These are phyloP conservation scores for Nyssa sinensis DNA, from an alignment of 148 eudicot genomes.

Conservation along the genomic window DNA sequence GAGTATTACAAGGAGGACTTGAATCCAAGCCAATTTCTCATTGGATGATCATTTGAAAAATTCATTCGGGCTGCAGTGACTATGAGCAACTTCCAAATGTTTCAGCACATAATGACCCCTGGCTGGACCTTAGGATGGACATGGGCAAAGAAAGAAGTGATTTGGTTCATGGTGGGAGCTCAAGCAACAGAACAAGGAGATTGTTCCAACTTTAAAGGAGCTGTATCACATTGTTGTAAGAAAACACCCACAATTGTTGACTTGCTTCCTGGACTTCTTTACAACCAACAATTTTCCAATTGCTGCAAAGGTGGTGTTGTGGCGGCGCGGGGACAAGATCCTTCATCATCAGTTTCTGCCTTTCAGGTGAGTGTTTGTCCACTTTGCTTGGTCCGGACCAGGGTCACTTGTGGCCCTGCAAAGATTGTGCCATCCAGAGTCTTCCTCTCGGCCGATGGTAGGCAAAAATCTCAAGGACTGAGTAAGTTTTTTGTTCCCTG, in stretches of 20 bases:
- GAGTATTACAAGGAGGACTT: background rate
- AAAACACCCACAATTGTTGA: constrained; percentile 78
- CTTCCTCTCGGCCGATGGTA: constrained; percentile 52
- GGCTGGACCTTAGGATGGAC: constrained; percentile 93
- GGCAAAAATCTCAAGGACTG: constrained; percentile 75
- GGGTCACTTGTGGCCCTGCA: constrained; percentile 97
- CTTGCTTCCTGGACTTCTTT: constrained; percentile 71
- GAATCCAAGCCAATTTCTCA: too few relatives aligned
- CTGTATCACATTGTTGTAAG: constrained; percentile 80
- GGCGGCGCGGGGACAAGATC: constrained; percentile 81
- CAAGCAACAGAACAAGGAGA: constrained; percentile 91
- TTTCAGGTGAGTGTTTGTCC: constrained; percentile 85
- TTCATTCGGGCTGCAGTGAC: constrained; percentile 63
- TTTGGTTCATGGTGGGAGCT: constrained; percentile 88
- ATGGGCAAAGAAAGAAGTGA: constrained; percentile 91
- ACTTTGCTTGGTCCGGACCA: constrained; percentile 87
- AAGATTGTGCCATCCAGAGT: constrained; percentile 77
- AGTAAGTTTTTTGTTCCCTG: too few relatives aligned
- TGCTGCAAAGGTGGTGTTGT: constrained; percentile 87
- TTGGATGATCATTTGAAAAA: background rate
- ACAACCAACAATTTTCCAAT: constrained; percentile 73
- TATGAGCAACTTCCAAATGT: constrained; percentile 85
- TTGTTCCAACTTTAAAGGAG: constrained; percentile 87
- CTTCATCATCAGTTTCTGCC: constrained; percentile 48
- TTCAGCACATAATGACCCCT: constrained; percentile 68